These are phyloP conservation scores for Ceratorhiza oryzae-sativae DNA, from an alignment of 1,284 basidiomycete genomes.

Conservation along the genomic window DNA sequence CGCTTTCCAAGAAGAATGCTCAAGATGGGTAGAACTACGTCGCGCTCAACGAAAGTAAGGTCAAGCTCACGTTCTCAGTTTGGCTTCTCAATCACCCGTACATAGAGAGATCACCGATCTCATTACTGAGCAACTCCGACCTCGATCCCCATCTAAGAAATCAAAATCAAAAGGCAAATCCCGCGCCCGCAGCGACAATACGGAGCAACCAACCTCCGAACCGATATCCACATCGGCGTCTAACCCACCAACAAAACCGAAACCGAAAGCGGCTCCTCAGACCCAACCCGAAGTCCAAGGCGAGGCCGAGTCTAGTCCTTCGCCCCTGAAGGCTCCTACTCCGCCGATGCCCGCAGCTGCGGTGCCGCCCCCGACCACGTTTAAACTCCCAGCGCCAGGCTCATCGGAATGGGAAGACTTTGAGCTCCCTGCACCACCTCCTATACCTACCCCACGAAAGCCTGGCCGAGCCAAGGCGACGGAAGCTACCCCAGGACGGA, in stretches of 20 bases:
- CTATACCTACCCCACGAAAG: slow-evolving; percentile 1
- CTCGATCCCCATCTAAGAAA: slow-evolving; percentile 8
- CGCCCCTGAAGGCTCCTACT: neutral
- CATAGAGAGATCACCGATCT: slow-evolving; percentile 12
- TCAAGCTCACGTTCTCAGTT: neutral
- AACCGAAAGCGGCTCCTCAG: neutral
- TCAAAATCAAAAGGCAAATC: slow-evolving; percentile 15
- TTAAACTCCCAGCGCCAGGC: slow-evolving; percentile 9
- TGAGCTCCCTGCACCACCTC: slow-evolving; percentile 14
- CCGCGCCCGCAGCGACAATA: neutral
- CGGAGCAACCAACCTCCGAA: neutral
- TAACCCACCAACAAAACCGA: neutral
- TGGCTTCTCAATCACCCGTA: neutral
- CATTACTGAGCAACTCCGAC: neutral
- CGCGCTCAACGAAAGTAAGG: slow-evolving; percentile 6
- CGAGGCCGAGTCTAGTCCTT: neutral
- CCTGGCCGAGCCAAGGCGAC: slow-evolving; percentile 9
- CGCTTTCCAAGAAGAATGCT: slow-evolving; percentile 49
- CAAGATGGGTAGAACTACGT: slow-evolving; percentile 18
- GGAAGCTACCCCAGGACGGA: slow-evolving; percentile 9
- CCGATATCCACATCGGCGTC: neutral
- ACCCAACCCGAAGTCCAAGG: neutral
- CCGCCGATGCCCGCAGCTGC: neutral
- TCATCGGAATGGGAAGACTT: slow-evolving; percentile 29
- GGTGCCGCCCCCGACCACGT: neutral